A percentile compares a stretch with the other conserved stretches of the same genome.
Conservation (phyloP, 108 stramenopile genomes). For the Skeletonema grethae region DNA sequence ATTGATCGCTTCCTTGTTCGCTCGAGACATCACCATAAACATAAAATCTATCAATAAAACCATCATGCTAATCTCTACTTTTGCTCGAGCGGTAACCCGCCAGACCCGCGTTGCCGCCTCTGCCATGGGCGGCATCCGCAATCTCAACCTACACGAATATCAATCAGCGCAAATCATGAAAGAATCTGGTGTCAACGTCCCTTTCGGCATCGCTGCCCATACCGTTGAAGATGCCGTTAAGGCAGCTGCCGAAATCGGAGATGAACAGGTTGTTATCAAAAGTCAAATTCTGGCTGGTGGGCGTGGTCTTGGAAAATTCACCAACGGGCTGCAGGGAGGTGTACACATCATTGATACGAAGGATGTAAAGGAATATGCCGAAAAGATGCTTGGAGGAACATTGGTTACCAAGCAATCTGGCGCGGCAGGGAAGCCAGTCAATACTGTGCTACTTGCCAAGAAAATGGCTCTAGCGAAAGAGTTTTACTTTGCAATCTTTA, state of each 20-base stretch:
- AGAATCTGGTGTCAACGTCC: conserved; percentile 63
- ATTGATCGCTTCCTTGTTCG: too few relatives aligned
- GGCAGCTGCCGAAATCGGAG: conserved; percentile 37
- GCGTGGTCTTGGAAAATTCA: conserved; percentile 66
- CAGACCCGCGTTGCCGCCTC: not conserved
- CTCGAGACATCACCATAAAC: too few relatives aligned
- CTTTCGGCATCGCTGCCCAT: conserved; percentile 41
- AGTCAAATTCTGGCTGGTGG: conserved; percentile 76
- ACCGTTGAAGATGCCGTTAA: conserved; percentile 41
- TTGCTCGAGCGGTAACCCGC: conserved; percentile 9
- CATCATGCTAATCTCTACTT: not conserved
- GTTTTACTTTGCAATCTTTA: conserved; percentile 86
- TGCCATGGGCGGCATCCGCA: conserved; percentile 29
- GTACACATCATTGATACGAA: conserved; percentile 65
- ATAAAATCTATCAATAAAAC: too few relatives aligned
- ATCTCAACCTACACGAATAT: conserved; percentile 82
- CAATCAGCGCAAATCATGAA: conserved; percentile 67
- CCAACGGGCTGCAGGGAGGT: conserved; percentile 74
- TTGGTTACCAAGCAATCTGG: conserved; percentile 79
- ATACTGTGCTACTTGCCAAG: conserved; percentile 77
- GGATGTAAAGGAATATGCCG: conserved; percentile 49
- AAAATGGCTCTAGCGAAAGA: conserved; percentile 76
- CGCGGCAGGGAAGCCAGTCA: conserved; percentile 77
- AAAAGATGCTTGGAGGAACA: conserved; percentile 63
- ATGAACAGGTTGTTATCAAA: conserved; percentile 65